Evolutionary conservation across 495 filamentous ascomycete species (phyloP).

Genomic region (Daldinia loculata): DNA sequence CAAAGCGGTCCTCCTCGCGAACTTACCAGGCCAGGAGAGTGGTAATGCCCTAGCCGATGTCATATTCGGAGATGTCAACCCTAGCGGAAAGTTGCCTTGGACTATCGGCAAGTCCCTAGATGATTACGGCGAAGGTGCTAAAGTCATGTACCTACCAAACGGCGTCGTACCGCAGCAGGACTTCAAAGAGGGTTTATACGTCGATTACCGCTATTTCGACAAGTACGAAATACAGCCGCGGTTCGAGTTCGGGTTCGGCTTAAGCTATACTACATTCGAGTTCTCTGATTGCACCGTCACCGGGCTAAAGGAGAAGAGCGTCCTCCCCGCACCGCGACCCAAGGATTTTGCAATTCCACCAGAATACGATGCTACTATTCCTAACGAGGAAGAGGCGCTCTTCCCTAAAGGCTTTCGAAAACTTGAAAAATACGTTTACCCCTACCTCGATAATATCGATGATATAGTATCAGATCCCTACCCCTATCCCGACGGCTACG

Average conservation of each 20-base stretch:
- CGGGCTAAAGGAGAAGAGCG: slow-evolving; percentile 51
- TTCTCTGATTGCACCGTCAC: slow-evolving; percentile 67
- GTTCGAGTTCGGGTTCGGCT: slow-evolving; percentile 81
- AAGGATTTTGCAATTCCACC: neutral
- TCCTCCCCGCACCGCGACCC: neutral
- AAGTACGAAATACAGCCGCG: slow-evolving; percentile 70
- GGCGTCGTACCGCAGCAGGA: slow-evolving; percentile 81
- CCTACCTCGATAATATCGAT: slow-evolving; percentile 73
- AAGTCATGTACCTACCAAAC: slow-evolving; percentile 79
- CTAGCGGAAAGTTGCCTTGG: slow-evolving; percentile 87
- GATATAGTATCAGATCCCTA: slow-evolving; percentile 66
- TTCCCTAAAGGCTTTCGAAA: neutral
- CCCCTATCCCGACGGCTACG: slow-evolving; percentile 78
- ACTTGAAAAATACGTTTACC: slow-evolving; percentile 80
- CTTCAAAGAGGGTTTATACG: slow-evolving; percentile 82
- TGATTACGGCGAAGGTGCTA: slow-evolving; percentile 83
- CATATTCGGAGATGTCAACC: slow-evolving; percentile 84
- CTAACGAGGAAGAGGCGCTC: neutral
- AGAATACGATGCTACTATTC: neutral
- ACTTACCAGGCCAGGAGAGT: slow-evolving; percentile 90
- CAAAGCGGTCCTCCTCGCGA: slow-evolving; percentile 83
- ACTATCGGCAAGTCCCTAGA: slow-evolving; percentile 82
- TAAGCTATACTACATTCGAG: slow-evolving; percentile 85
- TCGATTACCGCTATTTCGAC: slow-evolving; percentile 95
- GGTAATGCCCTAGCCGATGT: slow-evolving; percentile 87